Conservation (phyloP, 345 rosid species). For the Melaleuca quinquenervia region DNA sequence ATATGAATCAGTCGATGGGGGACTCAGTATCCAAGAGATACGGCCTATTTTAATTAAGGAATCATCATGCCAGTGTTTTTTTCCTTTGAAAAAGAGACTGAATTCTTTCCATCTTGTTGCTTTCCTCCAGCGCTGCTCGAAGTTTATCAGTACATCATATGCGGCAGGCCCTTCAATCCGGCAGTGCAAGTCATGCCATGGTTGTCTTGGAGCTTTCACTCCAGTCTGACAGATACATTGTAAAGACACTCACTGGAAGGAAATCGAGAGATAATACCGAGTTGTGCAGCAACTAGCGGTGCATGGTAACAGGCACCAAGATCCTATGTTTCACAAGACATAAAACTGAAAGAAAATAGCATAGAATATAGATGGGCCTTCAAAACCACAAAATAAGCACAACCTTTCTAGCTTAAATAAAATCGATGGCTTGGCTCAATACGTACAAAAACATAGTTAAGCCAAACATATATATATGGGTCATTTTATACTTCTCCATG, state of each 20-base stretch:
- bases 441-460: not conserved
- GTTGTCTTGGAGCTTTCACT: slow-evolving; percentile 82
- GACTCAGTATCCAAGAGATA: slow-evolving; percentile 92
- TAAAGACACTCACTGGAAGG: not conserved
- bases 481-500: not conserved
- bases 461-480: not conserved
- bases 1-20: slow-evolving; percentile 14
- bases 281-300: not conserved
- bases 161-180: slow-evolving; percentile 92
- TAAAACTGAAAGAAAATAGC: not conserved
- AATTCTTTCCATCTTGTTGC: slow-evolving; percentile 77
- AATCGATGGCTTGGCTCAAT: not conserved
- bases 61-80: slow-evolving; percentile 72
- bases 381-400: not conserved
- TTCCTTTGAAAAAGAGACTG: slow-evolving; percentile 44
- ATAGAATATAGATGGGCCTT: not conserved
- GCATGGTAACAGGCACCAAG: not conserved
- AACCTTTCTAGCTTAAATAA: not conserved
- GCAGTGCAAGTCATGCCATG: slow-evolving; percentile 98
- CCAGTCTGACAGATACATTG: slow-evolving; percentile 28
- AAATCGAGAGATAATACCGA: not conserved
- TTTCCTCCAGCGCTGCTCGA: slow-evolving; percentile 95
- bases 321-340: not conserved
- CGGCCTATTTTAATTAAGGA: slow-evolving; percentile 74
- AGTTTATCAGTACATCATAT: slow-evolving; percentile 89